phyloP scores from a whole-genome alignment of 441 rosid species.

The Isatis lusitanica region DNA sequence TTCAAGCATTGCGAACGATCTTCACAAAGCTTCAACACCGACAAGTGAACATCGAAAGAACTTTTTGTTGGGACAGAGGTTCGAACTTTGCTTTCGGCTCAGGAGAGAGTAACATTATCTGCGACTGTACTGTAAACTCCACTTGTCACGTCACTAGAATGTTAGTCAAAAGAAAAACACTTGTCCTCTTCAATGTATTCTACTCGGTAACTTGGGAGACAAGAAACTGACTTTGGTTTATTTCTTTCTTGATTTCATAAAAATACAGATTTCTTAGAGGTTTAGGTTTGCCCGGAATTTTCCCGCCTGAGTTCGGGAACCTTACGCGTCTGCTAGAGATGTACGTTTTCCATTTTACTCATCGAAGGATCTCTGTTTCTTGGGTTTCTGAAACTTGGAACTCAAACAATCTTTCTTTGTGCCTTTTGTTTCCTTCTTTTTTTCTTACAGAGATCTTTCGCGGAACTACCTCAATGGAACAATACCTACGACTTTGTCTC shows the following conservation, averaged over 20 bases:
- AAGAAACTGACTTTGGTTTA: neutral
- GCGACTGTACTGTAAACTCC: slow-evolving; percentile 46
- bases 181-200: neutral
- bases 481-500: slow-evolving; percentile 58
- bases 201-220: neutral
- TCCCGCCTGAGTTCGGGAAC: slow-evolving; percentile 64
- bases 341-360: slow-evolving; percentile 42
- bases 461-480: slow-evolving; percentile 78
- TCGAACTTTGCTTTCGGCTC: slow-evolving; percentile 25
- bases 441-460: slow-evolving; percentile 57
- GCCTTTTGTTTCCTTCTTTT: neutral
- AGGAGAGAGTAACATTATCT: slow-evolving; percentile 37
- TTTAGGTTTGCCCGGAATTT: slow-evolving; percentile 52
- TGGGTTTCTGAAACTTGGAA: slow-evolving; percentile 2
- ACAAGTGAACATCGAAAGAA: slow-evolving; percentile 36
- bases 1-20: slow-evolving; percentile 51
- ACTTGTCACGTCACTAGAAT: slow-evolving; percentile 63
- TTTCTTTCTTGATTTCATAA: neutral
- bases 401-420: slow-evolving; percentile 6
- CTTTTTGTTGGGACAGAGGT: slow-evolving; percentile 45
- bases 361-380: neutral
- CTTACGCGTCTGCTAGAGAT: slow-evolving; percentile 54
- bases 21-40: slow-evolving; percentile 42
- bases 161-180: slow-evolving; percentile 34
- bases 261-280: slow-evolving; percentile 52